These are phyloP conservation scores for Huntiella decipiens DNA, from an alignment of 2,329 filamentous ascomycete genomes.

Conservation along the genomic window DNA sequence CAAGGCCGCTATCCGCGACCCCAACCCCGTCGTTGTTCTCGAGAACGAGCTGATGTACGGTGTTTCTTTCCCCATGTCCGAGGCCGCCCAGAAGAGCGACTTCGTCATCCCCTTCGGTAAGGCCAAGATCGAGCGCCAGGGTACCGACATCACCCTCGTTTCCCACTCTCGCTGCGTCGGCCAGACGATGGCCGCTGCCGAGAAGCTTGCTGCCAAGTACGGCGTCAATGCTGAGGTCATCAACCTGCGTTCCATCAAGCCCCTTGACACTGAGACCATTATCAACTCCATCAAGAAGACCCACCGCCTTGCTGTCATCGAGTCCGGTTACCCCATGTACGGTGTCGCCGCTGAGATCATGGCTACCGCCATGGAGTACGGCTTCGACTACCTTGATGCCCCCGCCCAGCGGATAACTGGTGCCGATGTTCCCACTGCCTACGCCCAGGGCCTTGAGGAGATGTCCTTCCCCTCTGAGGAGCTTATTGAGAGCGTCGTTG, in stretches of 20 bases:
- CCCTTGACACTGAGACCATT: conserved; percentile 85
- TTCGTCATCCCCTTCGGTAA: conserved; percentile 97
- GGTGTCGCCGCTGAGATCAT: conserved; percentile 87
- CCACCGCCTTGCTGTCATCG: conserved; percentile 71
- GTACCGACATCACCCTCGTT: conserved; percentile 92
- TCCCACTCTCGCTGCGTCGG: conserved; percentile 89
- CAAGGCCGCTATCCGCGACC: conserved; percentile 94
- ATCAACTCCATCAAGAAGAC: conserved; percentile 99
- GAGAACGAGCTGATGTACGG: conserved; percentile 89
- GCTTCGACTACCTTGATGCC: conserved; percentile 90
- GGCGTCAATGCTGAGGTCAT: conserved; percentile 91
- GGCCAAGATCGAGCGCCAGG: conserved; percentile 92
- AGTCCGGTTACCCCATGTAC: conserved; percentile 91
- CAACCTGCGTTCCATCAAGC: conserved; percentile 95
- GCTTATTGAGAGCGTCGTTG: conserved; percentile 71
- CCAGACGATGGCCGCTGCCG: conserved; percentile 72
- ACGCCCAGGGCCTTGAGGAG: conserved; percentile 81
- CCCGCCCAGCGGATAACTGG: conserved; percentile 88
- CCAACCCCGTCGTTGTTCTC: conserved; percentile 84
- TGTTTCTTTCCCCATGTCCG: conserved; percentile 89
- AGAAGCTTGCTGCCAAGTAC: conserved; percentile 88
- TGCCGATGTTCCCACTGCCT: conserved; percentile 92
- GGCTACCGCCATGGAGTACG: conserved; percentile 90
- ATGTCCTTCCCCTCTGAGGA: conserved; percentile 86
- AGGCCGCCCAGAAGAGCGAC: conserved; percentile 85